phyloP scores from a whole-genome alignment of 2,329 filamentous ascomycete genomes.

The Colletotrichum tofieldiae region DNA sequence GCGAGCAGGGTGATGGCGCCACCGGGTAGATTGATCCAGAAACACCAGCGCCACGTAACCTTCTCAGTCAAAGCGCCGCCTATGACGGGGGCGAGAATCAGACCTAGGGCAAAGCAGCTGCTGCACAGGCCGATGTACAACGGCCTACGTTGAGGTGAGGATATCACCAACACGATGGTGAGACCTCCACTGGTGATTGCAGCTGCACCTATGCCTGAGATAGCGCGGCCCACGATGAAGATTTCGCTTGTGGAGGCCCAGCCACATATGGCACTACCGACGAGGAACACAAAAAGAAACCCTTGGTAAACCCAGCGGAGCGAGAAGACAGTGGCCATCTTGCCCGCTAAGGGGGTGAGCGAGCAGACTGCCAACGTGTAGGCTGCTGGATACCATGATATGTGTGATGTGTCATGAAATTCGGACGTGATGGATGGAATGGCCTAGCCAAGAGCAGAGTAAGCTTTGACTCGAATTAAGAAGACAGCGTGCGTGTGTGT shows the following conservation, averaged over 20 bases:
- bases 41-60: too few relatives aligned
- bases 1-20: too few relatives aligned
- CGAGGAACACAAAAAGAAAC: constrained; percentile 1
- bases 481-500: neutral
- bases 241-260: constrained; percentile 8
- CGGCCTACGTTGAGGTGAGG: neutral
- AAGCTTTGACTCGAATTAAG: neutral
- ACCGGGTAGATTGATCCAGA: too few relatives aligned
- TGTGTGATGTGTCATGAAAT: constrained; percentile 7
- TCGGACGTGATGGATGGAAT: constrained; percentile 10
- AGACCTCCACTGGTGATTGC: constrained; percentile 8
- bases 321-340: constrained; percentile 9
- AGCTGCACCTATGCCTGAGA: constrained; percentile 1
- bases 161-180: constrained; percentile 1
- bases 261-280: constrained; percentile 9
- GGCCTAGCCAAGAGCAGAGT: constrained; percentile 5
- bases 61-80: too few relatives aligned
- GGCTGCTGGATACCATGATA: constrained; percentile 8
- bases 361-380: constrained; percentile 9
- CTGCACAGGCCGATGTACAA: too few relatives aligned
- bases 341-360: constrained; percentile 12
- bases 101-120: too few relatives aligned
- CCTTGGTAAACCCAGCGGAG: constrained; percentile 7
- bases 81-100: too few relatives aligned
- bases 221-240: constrained; percentile 4